phyloP scores from a whole-genome alignment of 2,329 filamentous ascomycete species.

The Tolypocladium ophioglossoides region DNA sequence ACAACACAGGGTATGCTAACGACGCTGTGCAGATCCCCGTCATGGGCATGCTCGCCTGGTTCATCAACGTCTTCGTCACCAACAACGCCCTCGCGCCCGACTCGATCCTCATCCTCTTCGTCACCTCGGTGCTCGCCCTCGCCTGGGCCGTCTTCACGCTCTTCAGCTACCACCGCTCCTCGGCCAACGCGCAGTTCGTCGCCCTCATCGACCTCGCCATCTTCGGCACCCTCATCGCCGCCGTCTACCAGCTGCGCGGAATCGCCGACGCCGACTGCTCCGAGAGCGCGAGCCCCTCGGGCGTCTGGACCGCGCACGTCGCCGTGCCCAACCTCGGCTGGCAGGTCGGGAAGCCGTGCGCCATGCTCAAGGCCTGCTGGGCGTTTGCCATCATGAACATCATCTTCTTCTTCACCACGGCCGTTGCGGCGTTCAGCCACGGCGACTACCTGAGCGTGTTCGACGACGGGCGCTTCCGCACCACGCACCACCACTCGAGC shows the following conservation, averaged over 20 bases:
- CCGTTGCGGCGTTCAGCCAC: slow-evolving; percentile 54
- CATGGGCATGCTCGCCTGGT: slow-evolving; percentile 58
- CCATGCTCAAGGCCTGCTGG: slow-evolving; percentile 85
- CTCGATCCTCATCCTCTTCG: slow-evolving; percentile 57
- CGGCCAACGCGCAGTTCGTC: slow-evolving; percentile 50
- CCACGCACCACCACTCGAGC: slow-evolving; percentile 26
- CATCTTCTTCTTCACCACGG: slow-evolving; percentile 70
- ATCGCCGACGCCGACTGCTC: slow-evolving; percentile 58
- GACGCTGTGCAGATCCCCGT: slow-evolving; percentile 48
- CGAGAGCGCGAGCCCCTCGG: slow-evolving; percentile 37
- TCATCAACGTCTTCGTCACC: slow-evolving; percentile 48
- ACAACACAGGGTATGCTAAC: background rate
- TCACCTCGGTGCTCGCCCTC: slow-evolving; percentile 51
- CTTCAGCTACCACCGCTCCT: slow-evolving; percentile 55
- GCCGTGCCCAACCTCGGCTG: slow-evolving; percentile 44
- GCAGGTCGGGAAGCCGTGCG: slow-evolving; percentile 63
- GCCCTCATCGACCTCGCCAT: slow-evolving; percentile 49
- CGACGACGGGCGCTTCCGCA: slow-evolving; percentile 11
- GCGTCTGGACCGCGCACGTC: slow-evolving; percentile 45
- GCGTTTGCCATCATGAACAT: slow-evolving; percentile 84
- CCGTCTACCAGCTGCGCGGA: slow-evolving; percentile 47
- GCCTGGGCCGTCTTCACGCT: slow-evolving; percentile 56
- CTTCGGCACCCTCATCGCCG: slow-evolving; percentile 53
- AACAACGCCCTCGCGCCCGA: slow-evolving; percentile 48
- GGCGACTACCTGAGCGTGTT: slow-evolving; percentile 39